phyloP scores from a whole-genome alignment of 208 protist species.

The Leishmania gerbilli region DNA sequence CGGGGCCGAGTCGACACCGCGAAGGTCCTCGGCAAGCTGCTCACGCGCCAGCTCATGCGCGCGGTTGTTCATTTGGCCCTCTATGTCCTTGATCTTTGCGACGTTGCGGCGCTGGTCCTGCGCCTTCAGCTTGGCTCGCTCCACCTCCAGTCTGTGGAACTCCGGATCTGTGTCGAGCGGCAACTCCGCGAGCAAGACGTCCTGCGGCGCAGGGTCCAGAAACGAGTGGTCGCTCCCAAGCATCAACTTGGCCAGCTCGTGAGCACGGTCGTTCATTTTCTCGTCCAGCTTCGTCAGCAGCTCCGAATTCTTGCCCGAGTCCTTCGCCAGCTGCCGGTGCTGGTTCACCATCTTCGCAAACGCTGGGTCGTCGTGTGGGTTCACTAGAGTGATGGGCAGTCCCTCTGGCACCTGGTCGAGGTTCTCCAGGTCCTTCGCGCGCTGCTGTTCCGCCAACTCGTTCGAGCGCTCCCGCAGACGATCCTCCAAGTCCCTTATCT shows the following conservation, averaged over 20 bases:
- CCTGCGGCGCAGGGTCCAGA: constrained; percentile 62
- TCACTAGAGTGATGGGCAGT: constrained; percentile 53
- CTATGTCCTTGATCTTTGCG: constrained; percentile 57
- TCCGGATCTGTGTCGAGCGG: constrained; percentile 62
- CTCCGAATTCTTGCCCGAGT: constrained; percentile 44
- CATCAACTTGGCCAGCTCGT: constrained; percentile 57
- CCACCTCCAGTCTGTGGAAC: constrained; percentile 71
- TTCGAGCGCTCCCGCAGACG: constrained; percentile 56
- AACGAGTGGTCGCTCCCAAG: constrained; percentile 53
- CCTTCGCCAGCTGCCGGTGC: constrained; percentile 51
- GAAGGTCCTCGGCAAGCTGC: constrained; percentile 63
- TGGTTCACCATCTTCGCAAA: constrained; percentile 62
- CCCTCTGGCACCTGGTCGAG: constrained; percentile 65
- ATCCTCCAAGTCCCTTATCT: constrained; percentile 71
- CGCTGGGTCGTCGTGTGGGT: constrained; percentile 53
- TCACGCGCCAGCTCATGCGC: constrained; percentile 61
- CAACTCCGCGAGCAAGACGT: constrained; percentile 58
- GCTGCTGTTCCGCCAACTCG: constrained; percentile 70
- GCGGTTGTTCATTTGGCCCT: constrained; percentile 72
- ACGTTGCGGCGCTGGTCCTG: constrained; percentile 57
- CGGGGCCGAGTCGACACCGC: constrained; percentile 52
- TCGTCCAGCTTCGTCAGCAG: constrained; percentile 47
- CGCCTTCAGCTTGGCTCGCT: constrained; percentile 67
- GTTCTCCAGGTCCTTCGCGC: constrained; percentile 53
- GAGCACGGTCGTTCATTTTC: constrained; percentile 69